Evolutionary conservation across 2,329 filamentous ascomycete species (phyloP).

Genomic region (Pestalotiopsis sp.): DNA sequence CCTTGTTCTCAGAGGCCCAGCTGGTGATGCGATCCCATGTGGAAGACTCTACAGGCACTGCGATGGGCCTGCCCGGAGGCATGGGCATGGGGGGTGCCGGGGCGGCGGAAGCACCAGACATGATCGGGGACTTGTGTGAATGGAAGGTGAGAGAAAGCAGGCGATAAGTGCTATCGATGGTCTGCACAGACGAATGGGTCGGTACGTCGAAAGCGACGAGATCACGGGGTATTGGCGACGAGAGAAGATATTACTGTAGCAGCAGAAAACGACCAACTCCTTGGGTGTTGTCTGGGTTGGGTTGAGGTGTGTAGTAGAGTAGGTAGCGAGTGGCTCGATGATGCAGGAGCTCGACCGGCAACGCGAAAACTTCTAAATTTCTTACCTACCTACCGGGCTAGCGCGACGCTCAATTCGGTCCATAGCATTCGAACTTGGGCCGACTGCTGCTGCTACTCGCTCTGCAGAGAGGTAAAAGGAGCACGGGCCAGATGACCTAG

Average conservation of each 20-base stretch:
- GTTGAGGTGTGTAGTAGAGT: background rate
- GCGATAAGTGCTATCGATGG: background rate
- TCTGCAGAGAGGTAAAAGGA: background rate
- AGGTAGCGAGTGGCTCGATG: constrained; percentile 12
- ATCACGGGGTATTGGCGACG: background rate
- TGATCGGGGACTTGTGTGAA: constrained; percentile 23
- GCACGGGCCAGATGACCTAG: background rate
- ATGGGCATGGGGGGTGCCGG: constrained; percentile 50
- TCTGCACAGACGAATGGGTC: background rate
- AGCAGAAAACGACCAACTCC: background rate
- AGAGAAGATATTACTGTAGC: background rate
- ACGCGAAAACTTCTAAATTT: constrained; percentile 13
- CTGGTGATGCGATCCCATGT: constrained; percentile 87
- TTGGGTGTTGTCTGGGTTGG: background rate
- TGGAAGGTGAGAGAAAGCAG: constrained; percentile 36
- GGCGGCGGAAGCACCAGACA: constrained; percentile 41
- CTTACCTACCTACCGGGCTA: constrained; percentile 1
- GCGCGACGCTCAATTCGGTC: constrained; percentile 5
- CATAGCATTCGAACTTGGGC: background rate
- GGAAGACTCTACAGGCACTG: constrained; percentile 59
- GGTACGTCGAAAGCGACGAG: background rate
- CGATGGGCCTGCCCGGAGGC: constrained; percentile 44
- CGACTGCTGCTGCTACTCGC: background rate
- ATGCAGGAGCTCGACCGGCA: constrained; percentile 9
- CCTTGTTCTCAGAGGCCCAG: constrained; percentile 96